Base-by-base conservation (phyloP, 2,329 filamentous ascomycete genomes). In the Pseudopyricularia cyperi region DNA sequence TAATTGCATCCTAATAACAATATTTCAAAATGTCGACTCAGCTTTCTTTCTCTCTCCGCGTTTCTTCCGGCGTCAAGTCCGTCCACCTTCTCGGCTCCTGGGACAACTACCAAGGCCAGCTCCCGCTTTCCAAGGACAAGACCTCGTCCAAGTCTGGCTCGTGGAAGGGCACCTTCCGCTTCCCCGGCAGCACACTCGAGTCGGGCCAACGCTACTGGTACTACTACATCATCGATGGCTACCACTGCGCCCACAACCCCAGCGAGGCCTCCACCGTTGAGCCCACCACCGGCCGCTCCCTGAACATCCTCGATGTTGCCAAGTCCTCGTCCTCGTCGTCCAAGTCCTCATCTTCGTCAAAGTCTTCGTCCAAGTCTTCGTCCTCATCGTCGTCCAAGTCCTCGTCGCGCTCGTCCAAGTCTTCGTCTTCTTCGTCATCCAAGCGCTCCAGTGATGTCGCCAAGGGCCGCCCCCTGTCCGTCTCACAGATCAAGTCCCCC, bases 191-290 rank as follows among this genome's bases (percentile, higher is more conserved):
- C 56, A 91, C 88, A 55, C 80, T 97, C 62, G 83, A 91, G 75
- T 77, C 88, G 62, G 89, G 91, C 67, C 83, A 88, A 68, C 85
- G 91, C 67, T 97, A 97, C 82, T 98, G 93, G 93, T 98, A 97
- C 83, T 98, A 98, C 82, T 98, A 96, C 79, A 96, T 97, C 82
- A 93, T 97, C 70, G 93, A 98, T 69, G 93, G 93, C 62, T 96
- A 96, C 82, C 90, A 96, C 70, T 85, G 95, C 68, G 90, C 90
- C 56, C 91, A 97, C 79, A 93, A 97, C 74, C 90, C 91, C 60
- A 87, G 87, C 68, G 84, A 89, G 68, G 76, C 86, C 64, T 91
- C 85, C 66, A 94, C 87, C 65, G 85, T 87, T 60, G 93, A 98
- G 77, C 90, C 91, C 66, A 97, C 90, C 68, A 97, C 93, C 53